Evolutionary conservation across 2,329 filamentous ascomycete species (phyloP), one percentile per base, ranked within the genome.

Genomic region (Lachnellula arida): DNA sequence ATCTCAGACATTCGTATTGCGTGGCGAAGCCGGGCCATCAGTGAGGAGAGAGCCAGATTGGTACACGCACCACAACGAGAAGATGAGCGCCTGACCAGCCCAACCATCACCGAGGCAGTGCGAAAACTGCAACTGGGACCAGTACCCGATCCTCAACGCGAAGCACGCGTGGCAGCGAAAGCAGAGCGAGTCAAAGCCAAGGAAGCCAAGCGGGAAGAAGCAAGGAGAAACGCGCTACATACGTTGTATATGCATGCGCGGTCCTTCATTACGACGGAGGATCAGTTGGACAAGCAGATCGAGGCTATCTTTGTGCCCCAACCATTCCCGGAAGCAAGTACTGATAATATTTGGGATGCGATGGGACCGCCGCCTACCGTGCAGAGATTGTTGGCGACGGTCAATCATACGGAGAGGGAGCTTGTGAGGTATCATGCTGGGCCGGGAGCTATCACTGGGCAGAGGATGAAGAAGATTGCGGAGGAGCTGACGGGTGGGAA

Each of bases 191-290:
- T 77, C 14, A 71, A 72, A 14, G 73, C 75, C 14, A 71, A 79
- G 43, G 71, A 77, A 34, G 74, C 72, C 9, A 71, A 75, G 52
- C 84, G 85, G 68, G 76, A 78, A 44, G 78, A 85, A 56, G 77
- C 79, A 52, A 82, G 88, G 50, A 79, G 82, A 58, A 84, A 93
- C 62, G 81, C 86, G 15, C 75, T 99, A 32, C 90, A 96, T 73
- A 85, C 89, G 56, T 81, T 99, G 12, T 99, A 99, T 74, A 88
- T 94, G 75, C 88, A 91, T 65, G 91, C 94, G 5, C 82, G 88
- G 25, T 77, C 83, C 40, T 99, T 97, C 74, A 97, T 99, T 69
- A 86, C 91, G 17, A 86, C 81, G 23, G 91, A 96, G 70, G 75
- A 80, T 50, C 87, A 96, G 70, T 81, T 99, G 35, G 81, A 88